Evolutionary conservation across 2,329 filamentous ascomycete genomes (phyloP).

Genomic region (Eutypa lata): DNA sequence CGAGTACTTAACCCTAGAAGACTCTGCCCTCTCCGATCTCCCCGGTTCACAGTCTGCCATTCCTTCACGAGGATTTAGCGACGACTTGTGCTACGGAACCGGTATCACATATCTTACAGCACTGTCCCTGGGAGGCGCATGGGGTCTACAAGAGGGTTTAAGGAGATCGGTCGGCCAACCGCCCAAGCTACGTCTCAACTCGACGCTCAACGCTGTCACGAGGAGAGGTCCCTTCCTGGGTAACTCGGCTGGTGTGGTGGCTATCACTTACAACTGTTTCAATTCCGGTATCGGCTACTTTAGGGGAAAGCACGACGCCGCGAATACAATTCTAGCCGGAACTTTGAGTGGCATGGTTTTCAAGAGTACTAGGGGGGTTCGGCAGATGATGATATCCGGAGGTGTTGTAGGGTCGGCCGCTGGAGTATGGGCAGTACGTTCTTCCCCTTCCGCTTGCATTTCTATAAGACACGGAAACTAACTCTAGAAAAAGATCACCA

Average conservation of each 20-base stretch:
- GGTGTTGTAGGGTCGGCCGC: slow-evolving; percentile 84
- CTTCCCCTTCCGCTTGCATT: background rate
- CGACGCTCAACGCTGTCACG: slow-evolving; percentile 90
- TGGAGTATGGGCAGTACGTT: slow-evolving; percentile 84
- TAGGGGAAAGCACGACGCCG: slow-evolving; percentile 82
- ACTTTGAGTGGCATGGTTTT: slow-evolving; percentile 89
- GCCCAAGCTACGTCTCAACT: slow-evolving; percentile 90
- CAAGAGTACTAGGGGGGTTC: slow-evolving; percentile 87
- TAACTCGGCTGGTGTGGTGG: slow-evolving; percentile 92
- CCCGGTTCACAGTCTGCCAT: slow-evolving; percentile 84
- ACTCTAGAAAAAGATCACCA: slow-evolving; percentile 23
- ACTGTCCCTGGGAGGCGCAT: slow-evolving; percentile 79
- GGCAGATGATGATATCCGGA: slow-evolving; percentile 92
- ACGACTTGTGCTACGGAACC: slow-evolving; percentile 96
- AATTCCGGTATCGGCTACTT: slow-evolving; percentile 79
- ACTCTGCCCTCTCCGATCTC: slow-evolving; percentile 80
- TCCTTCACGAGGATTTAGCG: slow-evolving; percentile 93
- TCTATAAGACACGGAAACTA: slow-evolving; percentile 14
- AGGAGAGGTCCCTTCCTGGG: slow-evolving; percentile 90
- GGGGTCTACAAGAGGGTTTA: slow-evolving; percentile 89
- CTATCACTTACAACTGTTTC: slow-evolving; percentile 92
- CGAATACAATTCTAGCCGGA: slow-evolving; percentile 84
- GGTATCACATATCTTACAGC: slow-evolving; percentile 92
- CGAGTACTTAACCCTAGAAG: slow-evolving; percentile 93
- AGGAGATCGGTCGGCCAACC: slow-evolving; percentile 72